A percentile compares a stretch with the other conserved stretches of the same genome.
Evolutionary conservation across 2,329 filamentous ascomycete genomes (phyloP).

Genomic region (Myotisia sp.): DNA sequence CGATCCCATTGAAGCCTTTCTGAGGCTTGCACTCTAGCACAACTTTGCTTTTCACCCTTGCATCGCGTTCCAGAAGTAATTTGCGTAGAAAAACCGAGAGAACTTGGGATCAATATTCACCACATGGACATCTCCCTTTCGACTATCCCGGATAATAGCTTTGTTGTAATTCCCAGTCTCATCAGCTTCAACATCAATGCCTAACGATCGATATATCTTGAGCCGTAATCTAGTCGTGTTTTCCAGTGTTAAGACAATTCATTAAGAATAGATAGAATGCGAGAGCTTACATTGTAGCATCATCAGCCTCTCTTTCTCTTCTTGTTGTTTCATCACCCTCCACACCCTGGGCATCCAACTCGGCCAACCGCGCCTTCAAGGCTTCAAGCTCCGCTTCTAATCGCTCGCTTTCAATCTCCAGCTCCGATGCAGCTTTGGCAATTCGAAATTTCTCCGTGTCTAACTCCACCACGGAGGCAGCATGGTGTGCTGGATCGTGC

Average conservation of each 20-base stretch:
- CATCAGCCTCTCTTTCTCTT: slow-evolving; percentile 38
- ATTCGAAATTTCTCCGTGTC: slow-evolving; percentile 90
- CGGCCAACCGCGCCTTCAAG: slow-evolving; percentile 58
- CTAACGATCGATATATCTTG: slow-evolving; percentile 80
- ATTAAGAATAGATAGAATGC: neutral
- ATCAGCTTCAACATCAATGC: slow-evolving; percentile 78
- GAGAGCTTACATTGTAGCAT: slow-evolving; percentile 32
- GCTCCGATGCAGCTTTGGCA: slow-evolving; percentile 77
- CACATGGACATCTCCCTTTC: slow-evolving; percentile 84
- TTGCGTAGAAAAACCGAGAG: slow-evolving; percentile 80
- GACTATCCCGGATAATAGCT: slow-evolving; percentile 70
- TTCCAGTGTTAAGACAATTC: neutral
- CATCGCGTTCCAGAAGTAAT: slow-evolving; percentile 88
- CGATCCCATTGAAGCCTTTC: too few relatives aligned
- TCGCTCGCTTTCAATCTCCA: slow-evolving; percentile 92
- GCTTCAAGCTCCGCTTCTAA: slow-evolving; percentile 64
- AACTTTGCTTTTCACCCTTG: slow-evolving; percentile 37
- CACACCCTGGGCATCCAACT: slow-evolving; percentile 73
- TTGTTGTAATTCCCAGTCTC: slow-evolving; percentile 67
- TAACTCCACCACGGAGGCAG: slow-evolving; percentile 67
- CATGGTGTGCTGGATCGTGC: slow-evolving; percentile 68
- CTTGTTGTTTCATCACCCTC: slow-evolving; percentile 50
- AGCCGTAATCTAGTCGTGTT: slow-evolving; percentile 49
- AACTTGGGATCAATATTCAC: slow-evolving; percentile 91
- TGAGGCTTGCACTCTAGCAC: too few relatives aligned